Evolutionary conservation across 2,329 filamentous ascomycete species (phyloP).

Genomic region (Escovopsis sp.): DNA sequence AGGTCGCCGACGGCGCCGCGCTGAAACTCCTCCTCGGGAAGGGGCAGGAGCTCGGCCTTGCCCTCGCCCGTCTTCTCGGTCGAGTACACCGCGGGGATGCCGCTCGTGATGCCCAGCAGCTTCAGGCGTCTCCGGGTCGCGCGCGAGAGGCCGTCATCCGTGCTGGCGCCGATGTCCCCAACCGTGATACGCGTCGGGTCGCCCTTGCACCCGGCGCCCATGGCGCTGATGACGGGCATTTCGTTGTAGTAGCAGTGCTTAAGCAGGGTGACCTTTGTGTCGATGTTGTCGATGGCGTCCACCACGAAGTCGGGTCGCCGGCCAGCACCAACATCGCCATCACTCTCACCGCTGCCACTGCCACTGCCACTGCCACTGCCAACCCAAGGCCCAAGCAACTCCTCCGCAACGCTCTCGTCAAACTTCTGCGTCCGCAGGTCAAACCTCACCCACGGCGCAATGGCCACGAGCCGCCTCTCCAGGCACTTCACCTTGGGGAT

Average conservation of each 20-base stretch:
- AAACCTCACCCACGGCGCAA: slow-evolving; percentile 83
- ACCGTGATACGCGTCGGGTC: slow-evolving; percentile 71
- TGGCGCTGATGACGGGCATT: slow-evolving; percentile 77
- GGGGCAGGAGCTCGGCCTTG: slow-evolving; percentile 76
- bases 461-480: slow-evolving; percentile 62
- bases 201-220: slow-evolving; percentile 94
- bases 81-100: slow-evolving; percentile 85
- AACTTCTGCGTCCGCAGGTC: slow-evolving; percentile 80
- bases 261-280: slow-evolving; percentile 82
- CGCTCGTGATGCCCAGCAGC: slow-evolving; percentile 59
- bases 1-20: slow-evolving; percentile 80
- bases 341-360: too few species aligned
- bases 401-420: slow-evolving; percentile 46
- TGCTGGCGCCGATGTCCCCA: slow-evolving; percentile 77
- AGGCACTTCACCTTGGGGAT: slow-evolving; percentile 83
- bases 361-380: too few species aligned
- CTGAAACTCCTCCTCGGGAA: slow-evolving; percentile 73
- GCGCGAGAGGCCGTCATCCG: slow-evolving; percentile 77
- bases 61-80: slow-evolving; percentile 80
- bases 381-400: slow-evolving; percentile 51
- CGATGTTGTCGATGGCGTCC: slow-evolving; percentile 96
- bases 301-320: slow-evolving; percentile 74
- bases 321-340: slow-evolving; percentile 33
- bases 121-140: slow-evolving; percentile 70
- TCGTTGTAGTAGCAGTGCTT: slow-evolving; percentile 70